These are phyloP conservation scores for Lepidium aucheri DNA, from an alignment of 345 rosid genomes.

Conservation along the genomic window DNA sequence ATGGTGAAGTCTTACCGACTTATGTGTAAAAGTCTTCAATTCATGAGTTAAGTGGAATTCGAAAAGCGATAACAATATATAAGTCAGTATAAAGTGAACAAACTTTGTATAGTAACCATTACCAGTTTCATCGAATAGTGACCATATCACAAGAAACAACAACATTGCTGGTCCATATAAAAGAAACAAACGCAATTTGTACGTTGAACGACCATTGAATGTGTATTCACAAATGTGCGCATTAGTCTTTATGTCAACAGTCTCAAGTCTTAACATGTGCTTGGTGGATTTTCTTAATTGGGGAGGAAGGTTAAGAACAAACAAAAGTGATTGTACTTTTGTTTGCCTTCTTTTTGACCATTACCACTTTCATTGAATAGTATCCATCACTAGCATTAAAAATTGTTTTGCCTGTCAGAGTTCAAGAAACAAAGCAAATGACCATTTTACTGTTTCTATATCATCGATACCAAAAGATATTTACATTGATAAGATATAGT, in stretches of 20 bases:
- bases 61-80: no score
- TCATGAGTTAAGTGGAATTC: no score
- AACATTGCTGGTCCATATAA: no score
- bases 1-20: conserved; percentile 1
- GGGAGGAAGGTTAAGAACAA: neutral
- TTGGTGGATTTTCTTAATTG: neutral
- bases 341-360: neutral
- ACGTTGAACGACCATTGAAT: no score
- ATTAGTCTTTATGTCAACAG: neutral
- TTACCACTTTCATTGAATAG: neutral
- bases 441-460: neutral
- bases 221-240: no score
- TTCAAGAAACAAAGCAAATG: conserved; percentile 4
- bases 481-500: no score
- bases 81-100: no score
- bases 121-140: no score
- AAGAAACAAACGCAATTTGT: no score
- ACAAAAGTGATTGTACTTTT: neutral
- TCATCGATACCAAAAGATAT: neutral
- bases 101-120: no score
- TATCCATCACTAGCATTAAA: neutral
- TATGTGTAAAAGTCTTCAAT: no score
- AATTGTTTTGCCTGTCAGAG: neutral
- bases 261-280: neutral
- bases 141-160: no score